Conservation (phyloP, 2,329 filamentous ascomycete species). For the Hortaea werneckii region DNA sequence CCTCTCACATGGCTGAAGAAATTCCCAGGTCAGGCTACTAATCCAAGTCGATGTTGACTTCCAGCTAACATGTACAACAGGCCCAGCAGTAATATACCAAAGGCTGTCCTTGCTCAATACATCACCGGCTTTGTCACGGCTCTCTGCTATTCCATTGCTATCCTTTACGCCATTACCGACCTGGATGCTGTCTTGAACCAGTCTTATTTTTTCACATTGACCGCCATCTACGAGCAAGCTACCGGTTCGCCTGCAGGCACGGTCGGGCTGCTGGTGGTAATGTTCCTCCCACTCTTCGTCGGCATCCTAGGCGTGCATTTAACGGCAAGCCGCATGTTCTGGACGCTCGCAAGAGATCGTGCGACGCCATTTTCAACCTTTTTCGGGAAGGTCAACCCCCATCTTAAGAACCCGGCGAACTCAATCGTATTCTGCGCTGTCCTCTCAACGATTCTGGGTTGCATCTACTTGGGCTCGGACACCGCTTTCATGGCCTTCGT, state of each 20-base stretch:
- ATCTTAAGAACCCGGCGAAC: slow-evolving; percentile 44
- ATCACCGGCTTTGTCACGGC: slow-evolving; percentile 43
- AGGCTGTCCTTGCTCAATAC: slow-evolving; percentile 43
- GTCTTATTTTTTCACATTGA: slow-evolving; percentile 42
- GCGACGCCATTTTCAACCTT: slow-evolving; percentile 44
- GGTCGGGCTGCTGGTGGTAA: slow-evolving; percentile 38
- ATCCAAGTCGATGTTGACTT: too few relatives aligned
- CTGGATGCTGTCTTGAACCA: slow-evolving; percentile 44
- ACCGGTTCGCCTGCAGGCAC: slow-evolving; percentile 32
- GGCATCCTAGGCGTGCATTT: slow-evolving; percentile 49
- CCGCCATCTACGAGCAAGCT: slow-evolving; percentile 52
- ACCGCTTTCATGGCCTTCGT: slow-evolving; percentile 60
- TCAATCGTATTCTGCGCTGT: slow-evolving; percentile 43
- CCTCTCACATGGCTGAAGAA: slow-evolving; percentile 56
- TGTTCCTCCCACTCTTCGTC: slow-evolving; percentile 39
- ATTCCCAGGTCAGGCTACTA: slow-evolving; percentile 31
- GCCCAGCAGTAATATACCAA: slow-evolving; percentile 44
- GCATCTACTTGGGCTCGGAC: slow-evolving; percentile 55
- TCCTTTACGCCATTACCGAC: slow-evolving; percentile 49
- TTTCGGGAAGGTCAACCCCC: slow-evolving; percentile 38
- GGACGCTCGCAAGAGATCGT: slow-evolving; percentile 48
- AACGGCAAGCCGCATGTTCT: slow-evolving; percentile 52
- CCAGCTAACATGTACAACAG: neutral
- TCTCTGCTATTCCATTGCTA: slow-evolving; percentile 31
- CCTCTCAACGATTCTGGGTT: slow-evolving; percentile 47